These are phyloP conservation scores for Leishmania martiniquensis DNA, from an alignment of 208 protist genomes.

Conservation along the genomic window DNA sequence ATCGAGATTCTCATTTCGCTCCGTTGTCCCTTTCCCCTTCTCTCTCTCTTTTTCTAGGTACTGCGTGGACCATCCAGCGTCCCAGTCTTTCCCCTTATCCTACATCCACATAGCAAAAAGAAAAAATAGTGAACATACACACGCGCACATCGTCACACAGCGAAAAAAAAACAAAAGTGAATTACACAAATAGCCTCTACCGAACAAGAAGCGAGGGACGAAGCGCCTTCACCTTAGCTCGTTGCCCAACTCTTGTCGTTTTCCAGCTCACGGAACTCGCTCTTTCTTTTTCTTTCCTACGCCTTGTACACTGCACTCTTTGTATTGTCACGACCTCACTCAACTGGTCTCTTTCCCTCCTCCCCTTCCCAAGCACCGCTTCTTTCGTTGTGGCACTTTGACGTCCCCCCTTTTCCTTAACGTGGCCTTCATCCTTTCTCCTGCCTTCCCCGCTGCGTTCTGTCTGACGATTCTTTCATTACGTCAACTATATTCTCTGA, in stretches of 20 bases:
- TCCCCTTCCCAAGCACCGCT: no score
- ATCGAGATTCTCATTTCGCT: not conserved
- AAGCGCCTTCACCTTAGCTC: not conserved
- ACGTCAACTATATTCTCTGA: not conserved
- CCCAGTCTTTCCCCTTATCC: not conserved
- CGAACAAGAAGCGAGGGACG: not conserved
- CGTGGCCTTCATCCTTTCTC: not conserved
- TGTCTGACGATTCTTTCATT: not conserved
- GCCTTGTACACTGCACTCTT: not conserved
- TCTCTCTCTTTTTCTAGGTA: not conserved
- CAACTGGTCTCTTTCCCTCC: not conserved
- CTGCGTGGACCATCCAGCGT: not conserved
- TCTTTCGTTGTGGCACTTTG: not conserved
- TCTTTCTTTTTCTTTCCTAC: not conserved
- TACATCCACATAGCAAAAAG: not conserved
- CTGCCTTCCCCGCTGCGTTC: not conserved
- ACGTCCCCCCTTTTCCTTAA: not conserved
- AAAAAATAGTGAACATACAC: not conserved
- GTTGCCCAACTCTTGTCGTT: not conserved
- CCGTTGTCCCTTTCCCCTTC: not conserved
- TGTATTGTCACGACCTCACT: not conserved
- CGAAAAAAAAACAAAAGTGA: not conserved
- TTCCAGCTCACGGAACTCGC: not conserved
- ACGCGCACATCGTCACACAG: not conserved
- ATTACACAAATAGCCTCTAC: not conserved